Evolutionary conservation across 768 basidiomycete genomes (phyloP).

Genomic region (Leccinum aurantiacum): DNA sequence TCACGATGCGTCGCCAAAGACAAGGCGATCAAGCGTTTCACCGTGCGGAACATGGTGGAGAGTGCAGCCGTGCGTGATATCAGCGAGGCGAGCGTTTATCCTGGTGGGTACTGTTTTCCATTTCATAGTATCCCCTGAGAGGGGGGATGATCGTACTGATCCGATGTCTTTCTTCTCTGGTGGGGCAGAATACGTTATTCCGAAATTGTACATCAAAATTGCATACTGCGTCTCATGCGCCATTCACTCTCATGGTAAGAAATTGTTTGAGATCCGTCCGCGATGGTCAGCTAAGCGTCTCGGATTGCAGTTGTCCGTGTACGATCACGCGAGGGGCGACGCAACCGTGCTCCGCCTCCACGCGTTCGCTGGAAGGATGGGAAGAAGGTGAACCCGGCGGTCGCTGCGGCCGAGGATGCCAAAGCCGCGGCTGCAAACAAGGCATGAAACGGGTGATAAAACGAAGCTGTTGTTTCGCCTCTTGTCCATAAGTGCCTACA

Average conservation of each 20-base stretch:
- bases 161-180: background rate
- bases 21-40: constrained; percentile 99
- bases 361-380: constrained; percentile 94
- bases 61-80: constrained; percentile 97
- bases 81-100: constrained; percentile 92
- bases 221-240: constrained; percentile 99
- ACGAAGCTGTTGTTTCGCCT: constrained; percentile 5
- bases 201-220: constrained; percentile 98
- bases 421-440: constrained; percentile 59
- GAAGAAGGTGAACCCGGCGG: constrained; percentile 95
- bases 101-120: constrained; percentile 55
- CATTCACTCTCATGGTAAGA: constrained; percentile 95
- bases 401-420: constrained; percentile 88
- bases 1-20: constrained; percentile 97
- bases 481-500: background rate
- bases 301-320: constrained; percentile 83
- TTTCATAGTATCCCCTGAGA: background rate
- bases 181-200: constrained; percentile 83
- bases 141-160: background rate
- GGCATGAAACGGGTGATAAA: constrained; percentile 39
- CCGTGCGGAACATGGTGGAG: constrained; percentile 99
- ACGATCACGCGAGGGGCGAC: constrained; percentile 90
- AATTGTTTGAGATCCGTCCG: background rate
- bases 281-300: background rate
- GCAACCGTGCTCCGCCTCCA: constrained; percentile 97